Evolutionary conservation across 805 yeast genomes (phyloP), one percentile per base, ranked within the genome.

Genomic region (Metschnikowia shivogae): DNA sequence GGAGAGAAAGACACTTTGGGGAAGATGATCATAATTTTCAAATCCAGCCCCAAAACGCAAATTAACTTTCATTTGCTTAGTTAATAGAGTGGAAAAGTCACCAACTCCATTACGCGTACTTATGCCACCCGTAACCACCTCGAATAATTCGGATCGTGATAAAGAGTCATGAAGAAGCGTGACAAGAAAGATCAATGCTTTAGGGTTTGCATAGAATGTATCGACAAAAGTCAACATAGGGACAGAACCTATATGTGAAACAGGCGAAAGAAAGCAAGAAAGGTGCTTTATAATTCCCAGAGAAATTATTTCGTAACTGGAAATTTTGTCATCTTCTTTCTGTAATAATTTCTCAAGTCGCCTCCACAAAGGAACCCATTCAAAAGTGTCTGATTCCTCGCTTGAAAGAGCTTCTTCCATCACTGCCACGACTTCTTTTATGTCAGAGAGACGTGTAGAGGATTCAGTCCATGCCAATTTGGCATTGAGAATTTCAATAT

Each of bases 281-380:
- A 3, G 68, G 54, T 26, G 55, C 5, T 70, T 68, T 6, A 84
- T 71, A 6, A 86, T 60, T 0, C 89, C 89, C 1, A 89, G 84
- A 2, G 84, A 74, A 5, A 82, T 72, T 29, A 89, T 67, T 59
- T 89, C 96, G 64, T 81, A 87, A 47, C 90, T 82, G 0, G 96
- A 86, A 5, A 85, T 66, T 8, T 45, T 40, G 2, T 48, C 45
- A 3, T 45, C 49, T 3, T 36, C 26, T 5, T 37, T 11, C 24
- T 42, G 43, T 12, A 66, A 32, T 1, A 55, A 50, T 13, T 14
- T 27, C 27, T 52, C 44, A 17, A 70, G 52, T 6, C 42, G 42
- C 4, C 32, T 41, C 72, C 70, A 69, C 4, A 62, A 24, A 2
- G 33, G 31, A 3, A 38, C 36, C 74, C 73, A 69, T 4, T 56